Evolutionary conservation across 2,329 filamentous ascomycete species (phyloP), one percentile per base, ranked within the genome.

Genomic region (Colletotrichum acutatum): DNA sequence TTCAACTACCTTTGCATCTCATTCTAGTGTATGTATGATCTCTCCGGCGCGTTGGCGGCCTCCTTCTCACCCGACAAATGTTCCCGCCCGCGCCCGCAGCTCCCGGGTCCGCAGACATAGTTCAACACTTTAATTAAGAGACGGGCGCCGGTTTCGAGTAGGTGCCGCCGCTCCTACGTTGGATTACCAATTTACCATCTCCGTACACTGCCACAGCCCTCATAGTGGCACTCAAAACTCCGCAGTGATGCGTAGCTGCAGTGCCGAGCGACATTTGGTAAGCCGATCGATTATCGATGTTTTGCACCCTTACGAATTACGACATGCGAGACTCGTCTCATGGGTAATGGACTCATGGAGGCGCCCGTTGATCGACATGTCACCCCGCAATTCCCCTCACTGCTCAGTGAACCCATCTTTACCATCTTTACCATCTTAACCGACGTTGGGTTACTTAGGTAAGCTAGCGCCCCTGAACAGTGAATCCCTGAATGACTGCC

Each of bases 401-500:
- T 54, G 37, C 37, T 42, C 32, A 34, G 32, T 12, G 32, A 34
- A 34, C 32, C 32, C 32, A 34, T 34, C 32, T 12, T 34, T 34
- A 12, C 32, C 32, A 34, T 34, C 32, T 34, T 34, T 34, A 34
- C 11, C 32, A 34, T 34, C 32, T 34, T 12, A 11, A 8, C 11
- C 32, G 11, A 32, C 32, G 9, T 32, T 34, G 11, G 32, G 32
- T 12, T 34, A 34, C 32, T 34, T 52, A 70, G 34, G 24, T n/a
- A 14, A 24, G 7, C 32, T 59, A 64, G 46, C 32, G 61, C 4
- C 26, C 49, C 34, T 32, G 32, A 61, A 53, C 66, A n/a, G n/a
- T n/a, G n/a, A n/a, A n/a, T n/a, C 66, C 60, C 70, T 71, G 58
- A 68, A 62, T 24, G 52, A 30, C 52, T 60, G 8, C 30, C 28